Evolutionary conservation across 139 green algal genomes (phyloP).

Genomic region (Auxenochlorella protothecoides): DNA sequence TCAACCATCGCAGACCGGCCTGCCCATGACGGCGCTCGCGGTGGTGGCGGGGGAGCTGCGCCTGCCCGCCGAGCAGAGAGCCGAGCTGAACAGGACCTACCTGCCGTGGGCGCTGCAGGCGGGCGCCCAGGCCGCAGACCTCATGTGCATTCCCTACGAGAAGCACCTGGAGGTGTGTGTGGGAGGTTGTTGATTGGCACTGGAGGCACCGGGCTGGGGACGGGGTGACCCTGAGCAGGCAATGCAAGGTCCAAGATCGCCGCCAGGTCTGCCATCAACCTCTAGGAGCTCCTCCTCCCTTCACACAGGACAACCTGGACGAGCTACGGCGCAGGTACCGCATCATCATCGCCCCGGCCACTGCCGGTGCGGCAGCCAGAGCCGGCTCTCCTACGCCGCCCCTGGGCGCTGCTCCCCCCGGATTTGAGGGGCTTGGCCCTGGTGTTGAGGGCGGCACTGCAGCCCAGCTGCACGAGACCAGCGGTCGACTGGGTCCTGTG

Average conservation of each 20-base stretch:
- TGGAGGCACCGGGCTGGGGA: too few relatives aligned
- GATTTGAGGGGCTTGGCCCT: too few relatives aligned
- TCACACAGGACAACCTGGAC: constrained; percentile 44
- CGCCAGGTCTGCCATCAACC: too few relatives aligned
- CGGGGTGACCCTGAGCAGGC: too few relatives aligned
- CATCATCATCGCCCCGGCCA: constrained; percentile 50
- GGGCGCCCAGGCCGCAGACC: constrained; percentile 54
- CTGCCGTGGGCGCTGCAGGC: constrained; percentile 84
- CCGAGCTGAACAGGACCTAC: constrained; percentile 44
- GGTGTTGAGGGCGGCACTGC: too few relatives aligned
- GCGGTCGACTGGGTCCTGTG: too few relatives aligned
- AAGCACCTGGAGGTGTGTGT: constrained; percentile 12
- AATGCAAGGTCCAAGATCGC: too few relatives aligned
- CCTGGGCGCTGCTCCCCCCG: too few relatives aligned
- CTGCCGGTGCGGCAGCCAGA: not conserved
- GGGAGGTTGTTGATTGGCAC: too few relatives aligned
- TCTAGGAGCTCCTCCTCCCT: too few relatives aligned
- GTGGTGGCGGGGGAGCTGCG: constrained; percentile 63
- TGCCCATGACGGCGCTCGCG: constrained; percentile 84
- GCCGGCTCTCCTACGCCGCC: too few relatives aligned
- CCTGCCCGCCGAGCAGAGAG: constrained; percentile 40
- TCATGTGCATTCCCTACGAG: constrained; percentile 91
- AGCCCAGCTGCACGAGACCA: too few relatives aligned
- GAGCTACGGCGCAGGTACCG: constrained; percentile 48
- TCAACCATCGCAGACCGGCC: constrained; percentile 64